These are phyloP conservation scores for Ceratobasidium sp. DNA, from an alignment of 1,284 basidiomycete species.

Conservation along the genomic window DNA sequence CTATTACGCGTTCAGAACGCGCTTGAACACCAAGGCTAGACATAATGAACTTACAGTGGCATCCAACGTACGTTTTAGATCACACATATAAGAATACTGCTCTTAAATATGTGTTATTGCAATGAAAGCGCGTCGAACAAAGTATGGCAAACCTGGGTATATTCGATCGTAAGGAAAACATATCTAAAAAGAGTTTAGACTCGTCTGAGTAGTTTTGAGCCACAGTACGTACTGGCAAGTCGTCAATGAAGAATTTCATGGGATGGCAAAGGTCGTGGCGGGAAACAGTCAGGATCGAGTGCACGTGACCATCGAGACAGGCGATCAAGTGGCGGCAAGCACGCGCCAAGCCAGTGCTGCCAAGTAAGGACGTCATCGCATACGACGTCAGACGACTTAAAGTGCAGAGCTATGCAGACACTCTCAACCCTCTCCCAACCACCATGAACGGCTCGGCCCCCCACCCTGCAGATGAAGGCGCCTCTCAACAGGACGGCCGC, in stretches of 20 bases:
- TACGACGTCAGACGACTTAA: background rate
- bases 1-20: conserved; percentile 59
- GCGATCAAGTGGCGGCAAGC: background rate
- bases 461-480: background rate
- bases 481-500: conserved; percentile 11
- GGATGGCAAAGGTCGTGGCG: conserved; percentile 29
- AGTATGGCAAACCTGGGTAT: conserved; percentile 72
- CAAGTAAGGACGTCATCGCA: conserved; percentile 19
- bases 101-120: conserved; percentile 63
- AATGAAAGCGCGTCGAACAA: conserved; percentile 45
- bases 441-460: conserved; percentile 15
- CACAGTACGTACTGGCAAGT: conserved; percentile 75
- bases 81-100: conserved; percentile 99
- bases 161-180: conserved; percentile 94
- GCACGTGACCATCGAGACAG: conserved; percentile 8
- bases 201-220: conserved; percentile 18
- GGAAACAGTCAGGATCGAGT: conserved; percentile 11
- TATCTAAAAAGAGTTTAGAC: conserved; percentile 63
- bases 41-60: conserved; percentile 67
- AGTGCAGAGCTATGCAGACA: background rate
- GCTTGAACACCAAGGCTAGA: conserved; percentile 25
- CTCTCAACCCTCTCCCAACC: background rate
- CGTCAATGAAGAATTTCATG: conserved; percentile 98
- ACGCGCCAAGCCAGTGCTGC: background rate
- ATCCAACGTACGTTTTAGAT: conserved; percentile 95